Conservation (phyloP, 2,329 filamentous ascomycete genomes). For the Aspergillus fructus region DNA sequence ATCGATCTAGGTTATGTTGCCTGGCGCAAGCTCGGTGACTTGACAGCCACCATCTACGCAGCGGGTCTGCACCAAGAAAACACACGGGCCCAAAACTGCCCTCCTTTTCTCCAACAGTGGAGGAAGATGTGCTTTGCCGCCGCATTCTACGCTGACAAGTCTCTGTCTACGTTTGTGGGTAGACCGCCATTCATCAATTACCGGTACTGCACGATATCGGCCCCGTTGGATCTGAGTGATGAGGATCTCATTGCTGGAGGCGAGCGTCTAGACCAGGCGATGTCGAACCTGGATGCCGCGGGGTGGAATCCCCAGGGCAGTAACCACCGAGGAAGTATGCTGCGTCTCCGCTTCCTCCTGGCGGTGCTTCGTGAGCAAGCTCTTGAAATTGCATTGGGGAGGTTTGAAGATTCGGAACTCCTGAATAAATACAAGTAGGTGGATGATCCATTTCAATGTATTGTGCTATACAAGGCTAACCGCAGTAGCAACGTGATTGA, state of each 20-base stretch:
- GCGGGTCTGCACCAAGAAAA: conserved; percentile 49
- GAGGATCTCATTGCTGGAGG: conserved; percentile 28
- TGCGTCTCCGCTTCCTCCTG: conserved; percentile 28
- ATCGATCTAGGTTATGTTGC: conserved; percentile 43
- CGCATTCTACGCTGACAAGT: conserved; percentile 49
- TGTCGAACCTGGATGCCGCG: conserved; percentile 25
- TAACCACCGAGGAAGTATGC: conserved; percentile 20
- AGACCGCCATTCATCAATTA: conserved; percentile 49
- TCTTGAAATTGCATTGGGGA: conserved; percentile 32
- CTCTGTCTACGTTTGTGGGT: conserved; percentile 51
- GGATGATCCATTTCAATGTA: background rate
- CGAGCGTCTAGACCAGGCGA: conserved; percentile 22
- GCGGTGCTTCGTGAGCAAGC: conserved; percentile 30
- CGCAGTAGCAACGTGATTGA: conserved; percentile 24
- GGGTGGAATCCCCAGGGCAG: conserved; percentile 29
- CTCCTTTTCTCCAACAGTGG: conserved; percentile 44
- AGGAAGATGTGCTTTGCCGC: conserved; percentile 43
- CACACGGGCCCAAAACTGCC: conserved; percentile 27
- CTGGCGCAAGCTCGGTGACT: conserved; percentile 49
- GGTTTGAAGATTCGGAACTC: conserved; percentile 21
- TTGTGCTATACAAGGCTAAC: background rate
- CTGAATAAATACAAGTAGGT: conserved; percentile 28
- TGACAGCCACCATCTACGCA: conserved; percentile 48
- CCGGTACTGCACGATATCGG: conserved; percentile 42
- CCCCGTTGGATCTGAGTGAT: conserved; percentile 35